Base-by-base conservation (phyloP, 73 alveolate genomes). In the Paramecium tetraurelia region DNA sequence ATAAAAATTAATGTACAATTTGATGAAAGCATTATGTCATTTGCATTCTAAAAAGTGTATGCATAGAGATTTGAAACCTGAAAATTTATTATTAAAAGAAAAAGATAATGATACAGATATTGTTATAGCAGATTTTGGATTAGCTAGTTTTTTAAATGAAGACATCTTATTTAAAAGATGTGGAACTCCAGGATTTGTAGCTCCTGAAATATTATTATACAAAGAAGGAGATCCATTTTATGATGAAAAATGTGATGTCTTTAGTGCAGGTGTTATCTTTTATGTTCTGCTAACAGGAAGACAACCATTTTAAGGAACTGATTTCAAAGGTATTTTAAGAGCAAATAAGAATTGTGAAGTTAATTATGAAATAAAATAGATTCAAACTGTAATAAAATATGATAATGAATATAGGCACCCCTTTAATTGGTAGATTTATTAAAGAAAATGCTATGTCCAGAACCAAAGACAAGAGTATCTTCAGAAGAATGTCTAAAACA, bases 161-260 rank as follows among this genome's bases (percentile, higher is more conserved):
- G 94, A 89, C 1, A 72, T 89, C 50, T 46, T 89, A 12, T 89
- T 89, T 18, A 89, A 89, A n/a, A 77, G 94, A 70, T 89, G 94
- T 46, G 94, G 94, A 44, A 89, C 94, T 29, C 94, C 94, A 35
- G 94, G 94, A 70, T 89, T 89, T 89, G 94, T 89, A 7, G 94
- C 94, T 35, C 94, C 94, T 22, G 94, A 89, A 72, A 83, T 89
- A 24, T 70, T 89, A 24, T 20, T 69, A 22, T 89, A 89, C 27
- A 89, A 89, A 83, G 94, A 89, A 89, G 94, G 94, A 2, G 94
- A 89, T 29, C 94, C 94, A 4, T 89, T 89, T 53, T 89, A 89
- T 89, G 94, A 89, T 89, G 94, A 70, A 8, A 89, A 48, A 71
- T 89, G 94, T 71, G 94, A 89, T 89, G 87, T 89, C 2, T 89